These are phyloP conservation scores for Candida loeiensis DNA, from an alignment of 805 yeast species.

Conservation along the genomic window DNA sequence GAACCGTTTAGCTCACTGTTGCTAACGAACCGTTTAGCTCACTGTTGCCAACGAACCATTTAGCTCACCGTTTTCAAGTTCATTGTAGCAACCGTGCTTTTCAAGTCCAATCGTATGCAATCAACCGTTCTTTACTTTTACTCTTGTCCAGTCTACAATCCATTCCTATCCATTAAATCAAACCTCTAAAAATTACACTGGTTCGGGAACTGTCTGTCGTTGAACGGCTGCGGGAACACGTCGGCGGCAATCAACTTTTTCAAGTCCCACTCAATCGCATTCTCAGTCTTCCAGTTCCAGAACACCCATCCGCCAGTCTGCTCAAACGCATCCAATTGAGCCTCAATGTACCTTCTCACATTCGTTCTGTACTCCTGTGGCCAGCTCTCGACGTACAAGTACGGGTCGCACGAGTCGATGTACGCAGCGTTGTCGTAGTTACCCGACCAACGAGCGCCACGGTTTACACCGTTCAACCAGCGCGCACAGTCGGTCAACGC, in stretches of 20 bases:
- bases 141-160: not conserved
- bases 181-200: constrained; percentile 48
- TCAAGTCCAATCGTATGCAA: too few species aligned
- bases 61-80: too few species aligned
- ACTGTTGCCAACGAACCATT: too few species aligned
- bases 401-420: constrained; percentile 59
- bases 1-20: too few species aligned
- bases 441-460: constrained; percentile 81
- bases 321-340: constrained; percentile 81
- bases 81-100: too few species aligned
- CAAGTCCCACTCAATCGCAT: constrained; percentile 83
- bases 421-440: constrained; percentile 38
- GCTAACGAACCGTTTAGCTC: too few species aligned
- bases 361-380: constrained; percentile 50
- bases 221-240: constrained; percentile 78
- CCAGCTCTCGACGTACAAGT: constrained; percentile 44
- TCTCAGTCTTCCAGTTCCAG: constrained; percentile 93
- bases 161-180: constrained; percentile 1
- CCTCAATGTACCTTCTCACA: constrained; percentile 75
- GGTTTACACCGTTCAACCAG: constrained; percentile 83
- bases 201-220: constrained; percentile 63
- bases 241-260: constrained; percentile 51
- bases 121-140: not conserved
- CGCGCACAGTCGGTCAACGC: constrained; percentile 89
- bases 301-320: constrained; percentile 82